A percentile compares a stretch with the other conserved stretches of the same genome.
Conservation (phyloP, 1,284 basidiomycete species). For the Cryptococcus sp. region DNA sequence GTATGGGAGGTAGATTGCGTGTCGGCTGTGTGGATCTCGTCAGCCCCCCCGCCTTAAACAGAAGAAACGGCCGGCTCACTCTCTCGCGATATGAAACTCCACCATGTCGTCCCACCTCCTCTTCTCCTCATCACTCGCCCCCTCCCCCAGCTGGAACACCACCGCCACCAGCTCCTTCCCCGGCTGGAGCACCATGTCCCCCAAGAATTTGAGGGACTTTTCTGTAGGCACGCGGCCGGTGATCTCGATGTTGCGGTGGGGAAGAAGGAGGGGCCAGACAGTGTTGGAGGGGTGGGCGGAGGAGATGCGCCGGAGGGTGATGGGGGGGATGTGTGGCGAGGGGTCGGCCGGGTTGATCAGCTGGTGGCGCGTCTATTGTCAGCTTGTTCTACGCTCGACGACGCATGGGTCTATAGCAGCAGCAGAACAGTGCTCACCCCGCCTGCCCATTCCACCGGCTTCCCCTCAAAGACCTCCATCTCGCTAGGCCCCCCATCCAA, state of each 20-base stretch:
- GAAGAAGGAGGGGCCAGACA: conserved; percentile 32
- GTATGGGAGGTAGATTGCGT: conserved; percentile 83
- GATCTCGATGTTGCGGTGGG: conserved; percentile 31
- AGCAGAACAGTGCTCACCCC: conserved; percentile 23
- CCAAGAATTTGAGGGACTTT: conserved; percentile 69
- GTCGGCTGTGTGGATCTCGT: conserved; percentile 58
- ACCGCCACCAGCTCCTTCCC: conserved; percentile 76
- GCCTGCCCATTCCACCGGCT: conserved; percentile 33
- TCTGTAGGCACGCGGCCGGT: conserved; percentile 70
- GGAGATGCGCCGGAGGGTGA: conserved; percentile 20
- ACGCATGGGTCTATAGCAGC: background rate
- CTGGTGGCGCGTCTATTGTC: conserved; percentile 5
- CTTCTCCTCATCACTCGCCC: conserved; percentile 47
- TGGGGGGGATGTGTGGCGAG: conserved; percentile 17
- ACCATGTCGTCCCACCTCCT: conserved; percentile 62
- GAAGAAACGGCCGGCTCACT: conserved; percentile 66
- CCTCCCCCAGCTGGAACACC: conserved; percentile 60
- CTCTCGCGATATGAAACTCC: conserved; percentile 68
- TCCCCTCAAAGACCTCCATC: conserved; percentile 21
- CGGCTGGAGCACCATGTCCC: conserved; percentile 68
- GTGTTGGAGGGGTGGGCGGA: conserved; percentile 1
- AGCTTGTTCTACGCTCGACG: too few species aligned
- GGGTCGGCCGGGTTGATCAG: conserved; percentile 30
- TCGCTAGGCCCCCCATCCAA: conserved; percentile 6
- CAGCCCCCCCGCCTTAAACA: background rate